Conservation (phyloP, 805 yeast genomes). For the Metschnikowia anglica region DNA sequence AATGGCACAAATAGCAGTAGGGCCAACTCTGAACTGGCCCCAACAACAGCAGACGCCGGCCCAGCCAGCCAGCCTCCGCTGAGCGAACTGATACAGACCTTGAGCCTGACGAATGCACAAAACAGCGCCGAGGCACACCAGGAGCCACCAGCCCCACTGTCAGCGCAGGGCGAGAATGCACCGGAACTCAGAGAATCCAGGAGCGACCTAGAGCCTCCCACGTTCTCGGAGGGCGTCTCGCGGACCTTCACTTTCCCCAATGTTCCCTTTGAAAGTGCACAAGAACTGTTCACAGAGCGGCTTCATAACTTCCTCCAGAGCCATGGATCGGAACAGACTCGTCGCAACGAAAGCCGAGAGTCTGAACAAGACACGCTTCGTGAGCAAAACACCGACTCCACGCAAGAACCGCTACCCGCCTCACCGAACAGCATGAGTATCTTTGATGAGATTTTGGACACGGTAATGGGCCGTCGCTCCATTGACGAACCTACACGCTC, state of each 20-base stretch:
- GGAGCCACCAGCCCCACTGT: background rate
- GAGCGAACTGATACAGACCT: background rate
- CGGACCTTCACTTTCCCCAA: conserved; percentile 2
- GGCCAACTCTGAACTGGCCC: background rate
- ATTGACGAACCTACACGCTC: background rate
- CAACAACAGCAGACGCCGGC: background rate
- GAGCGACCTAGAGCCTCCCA: too few species aligned
- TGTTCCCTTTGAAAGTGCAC: background rate
- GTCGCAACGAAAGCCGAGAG: conserved; percentile 1
- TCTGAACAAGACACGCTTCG: conserved; percentile 5
- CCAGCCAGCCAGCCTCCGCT: background rate
- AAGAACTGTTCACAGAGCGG: conserved; percentile 4
- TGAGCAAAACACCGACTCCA: background rate
- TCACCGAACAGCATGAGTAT: conserved; percentile 6
- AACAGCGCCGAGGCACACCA: background rate
- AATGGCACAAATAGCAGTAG: background rate
- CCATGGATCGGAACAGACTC: background rate
- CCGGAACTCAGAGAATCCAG: too few species aligned
- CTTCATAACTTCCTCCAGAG: conserved; percentile 2
- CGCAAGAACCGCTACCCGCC: background rate
- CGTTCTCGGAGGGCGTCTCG: background rate
- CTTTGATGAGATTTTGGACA: conserved; percentile 18
- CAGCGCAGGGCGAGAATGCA: background rate
- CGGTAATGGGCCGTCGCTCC: conserved; percentile 10
- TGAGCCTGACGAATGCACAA: conserved; percentile 3